Evolutionary conservation across 441 rosid species (phyloP).

Genomic region (Raphanus hybrid): DNA sequence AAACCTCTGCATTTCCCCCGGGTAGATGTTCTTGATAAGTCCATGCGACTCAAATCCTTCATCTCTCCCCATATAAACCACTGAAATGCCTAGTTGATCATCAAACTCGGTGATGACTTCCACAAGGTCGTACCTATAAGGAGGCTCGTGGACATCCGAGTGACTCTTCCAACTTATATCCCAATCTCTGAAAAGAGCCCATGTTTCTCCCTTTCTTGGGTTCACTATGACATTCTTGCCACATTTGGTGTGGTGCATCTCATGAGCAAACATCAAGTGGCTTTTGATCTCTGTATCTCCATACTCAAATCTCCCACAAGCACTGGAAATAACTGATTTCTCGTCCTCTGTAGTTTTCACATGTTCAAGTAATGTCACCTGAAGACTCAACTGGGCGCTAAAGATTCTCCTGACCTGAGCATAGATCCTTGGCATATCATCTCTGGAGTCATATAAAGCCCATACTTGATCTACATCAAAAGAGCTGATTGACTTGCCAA

Average conservation of each 20-base stretch:
- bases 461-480: conserved; percentile 42
- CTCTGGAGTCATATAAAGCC: conserved; percentile 57
- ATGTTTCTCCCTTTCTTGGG: conserved; percentile 44
- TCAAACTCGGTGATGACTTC: conserved; percentile 62
- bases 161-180: conserved; percentile 53
- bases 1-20: conserved; percentile 51
- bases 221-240: conserved; percentile 44
- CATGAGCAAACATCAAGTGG: conserved; percentile 68
- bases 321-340: not conserved
- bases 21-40: conserved; percentile 35
- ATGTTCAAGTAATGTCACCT: conserved; percentile 55
- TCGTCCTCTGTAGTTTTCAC: conserved; percentile 34
- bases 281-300: conserved; percentile 18
- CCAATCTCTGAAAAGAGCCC: conserved; percentile 85
- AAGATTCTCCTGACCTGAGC: conserved; percentile 49
- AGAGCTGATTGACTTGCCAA: conserved; percentile 22
- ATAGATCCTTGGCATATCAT: conserved; percentile 64
- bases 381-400: conserved; percentile 45
- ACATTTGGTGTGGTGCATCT: conserved; percentile 45
- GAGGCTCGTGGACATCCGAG: conserved; percentile 31
- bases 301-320: not conserved
- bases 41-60: conserved; percentile 54
- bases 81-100: conserved; percentile 50
- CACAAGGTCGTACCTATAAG: conserved; percentile 71
- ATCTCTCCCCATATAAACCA: conserved; percentile 63